Conservation (phyloP, 352 stramenopile genomes). For the Globisporangium mamillatum region DNA sequence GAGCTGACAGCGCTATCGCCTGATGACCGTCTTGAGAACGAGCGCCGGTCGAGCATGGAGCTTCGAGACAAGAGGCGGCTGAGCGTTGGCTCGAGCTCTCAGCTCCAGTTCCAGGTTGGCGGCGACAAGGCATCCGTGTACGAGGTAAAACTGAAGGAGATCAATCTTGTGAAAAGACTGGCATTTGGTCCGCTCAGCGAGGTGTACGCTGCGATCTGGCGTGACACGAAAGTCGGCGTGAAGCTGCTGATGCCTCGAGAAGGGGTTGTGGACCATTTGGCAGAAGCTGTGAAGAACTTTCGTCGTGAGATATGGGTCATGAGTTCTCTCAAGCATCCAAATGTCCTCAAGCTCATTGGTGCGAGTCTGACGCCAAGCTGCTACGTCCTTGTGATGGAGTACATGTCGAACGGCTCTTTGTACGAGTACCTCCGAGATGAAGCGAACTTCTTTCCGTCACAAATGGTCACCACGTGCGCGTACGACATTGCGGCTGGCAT, state of each 20-base stretch:
- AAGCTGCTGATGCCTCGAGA: constrained; percentile 77
- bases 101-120: constrained; percentile 67
- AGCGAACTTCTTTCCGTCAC: constrained; percentile 67
- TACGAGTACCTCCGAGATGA: constrained; percentile 78
- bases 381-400: constrained; percentile 85
- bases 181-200: constrained; percentile 66
- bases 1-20: constrained; percentile 52
- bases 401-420: constrained; percentile 82
- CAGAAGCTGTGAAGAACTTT: constrained; percentile 79
- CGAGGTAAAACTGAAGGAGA: constrained; percentile 76
- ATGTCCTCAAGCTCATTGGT: constrained; percentile 75
- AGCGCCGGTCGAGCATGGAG: constrained; percentile 54
- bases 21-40: constrained; percentile 55
- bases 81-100: constrained; percentile 56
- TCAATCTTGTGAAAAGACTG: constrained; percentile 71
- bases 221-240: constrained; percentile 70
- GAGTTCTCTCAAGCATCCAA: constrained; percentile 61
- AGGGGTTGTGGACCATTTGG: constrained; percentile 61
- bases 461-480: constrained; percentile 57
- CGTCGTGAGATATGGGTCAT: constrained; percentile 83
- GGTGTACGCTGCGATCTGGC: constrained; percentile 75
- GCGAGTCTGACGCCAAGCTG: constrained; percentile 71
- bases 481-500: constrained; percentile 69
- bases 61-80: constrained; percentile 54
- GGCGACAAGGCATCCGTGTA: constrained; percentile 73